These are phyloP conservation scores for Hypoxylon intermedium DNA, from an alignment of 495 filamentous ascomycete species.

Conservation along the genomic window DNA sequence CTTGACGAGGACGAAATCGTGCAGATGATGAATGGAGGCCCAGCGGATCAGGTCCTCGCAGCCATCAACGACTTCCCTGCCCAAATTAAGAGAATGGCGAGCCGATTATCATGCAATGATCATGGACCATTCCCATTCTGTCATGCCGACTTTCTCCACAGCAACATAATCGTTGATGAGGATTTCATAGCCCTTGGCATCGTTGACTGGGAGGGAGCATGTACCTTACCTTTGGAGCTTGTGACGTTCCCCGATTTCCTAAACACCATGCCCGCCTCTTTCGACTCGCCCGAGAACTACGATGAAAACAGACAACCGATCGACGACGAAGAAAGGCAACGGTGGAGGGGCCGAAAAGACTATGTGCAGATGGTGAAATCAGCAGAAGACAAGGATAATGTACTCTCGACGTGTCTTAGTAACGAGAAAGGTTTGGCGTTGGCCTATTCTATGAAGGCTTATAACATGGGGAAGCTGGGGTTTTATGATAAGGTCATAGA, in stretches of 20 bases:
- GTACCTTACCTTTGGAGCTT: conserved; percentile 40
- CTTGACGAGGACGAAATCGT: conserved; percentile 8
- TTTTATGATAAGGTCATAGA: neutral
- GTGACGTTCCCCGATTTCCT: conserved; percentile 18
- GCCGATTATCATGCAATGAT: conserved; percentile 17
- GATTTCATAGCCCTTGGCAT: conserved; percentile 41
- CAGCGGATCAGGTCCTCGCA: conserved; percentile 16
- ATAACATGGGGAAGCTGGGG: neutral
- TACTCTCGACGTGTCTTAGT: neutral
- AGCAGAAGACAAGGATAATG: neutral
- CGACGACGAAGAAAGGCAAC: conserved; percentile 8
- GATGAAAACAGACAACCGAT: conserved; percentile 12
- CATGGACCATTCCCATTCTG: conserved; percentile 38
- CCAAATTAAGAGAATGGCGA: conserved; percentile 20
- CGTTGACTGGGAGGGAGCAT: conserved; percentile 48
- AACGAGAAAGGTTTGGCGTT: neutral
- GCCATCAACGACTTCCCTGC: conserved; percentile 27
- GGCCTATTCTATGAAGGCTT: neutral
- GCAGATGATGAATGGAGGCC: conserved; percentile 5
- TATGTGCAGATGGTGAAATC: conserved; percentile 23
- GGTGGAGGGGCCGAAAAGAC: conserved; percentile 15
- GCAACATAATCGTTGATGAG: conserved; percentile 47
- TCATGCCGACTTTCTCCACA: conserved; percentile 46
- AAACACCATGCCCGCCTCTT: neutral
- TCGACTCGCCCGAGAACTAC: conserved; percentile 17